Percentiles rank a stretch among this genome's conserved stretches.
Evolutionary conservation across 2,329 filamentous ascomycete species (phyloP).

Genomic region (Pyrenochaeta sp.): DNA sequence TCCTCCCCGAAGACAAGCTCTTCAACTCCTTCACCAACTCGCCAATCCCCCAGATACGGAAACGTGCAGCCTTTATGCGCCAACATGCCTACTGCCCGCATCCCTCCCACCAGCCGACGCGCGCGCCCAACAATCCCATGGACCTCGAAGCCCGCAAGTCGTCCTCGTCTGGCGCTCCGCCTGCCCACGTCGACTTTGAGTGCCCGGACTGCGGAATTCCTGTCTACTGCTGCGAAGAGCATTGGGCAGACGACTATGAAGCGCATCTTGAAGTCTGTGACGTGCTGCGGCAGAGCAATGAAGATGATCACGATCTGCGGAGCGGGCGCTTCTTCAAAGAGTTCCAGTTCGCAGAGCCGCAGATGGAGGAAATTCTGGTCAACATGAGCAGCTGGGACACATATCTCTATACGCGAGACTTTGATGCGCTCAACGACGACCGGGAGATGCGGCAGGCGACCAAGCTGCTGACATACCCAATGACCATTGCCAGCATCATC

Average conservation of each 20-base stretch:
- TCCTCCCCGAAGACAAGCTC: constrained; percentile 78
- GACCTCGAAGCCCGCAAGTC: constrained; percentile 70
- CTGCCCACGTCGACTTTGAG: constrained; percentile 89
- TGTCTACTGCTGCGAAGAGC: constrained; percentile 90
- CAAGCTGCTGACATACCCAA: constrained; percentile 88
- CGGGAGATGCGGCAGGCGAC: constrained; percentile 93
- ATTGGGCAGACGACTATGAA: constrained; percentile 97
- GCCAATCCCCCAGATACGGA: constrained; percentile 85
- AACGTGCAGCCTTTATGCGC: constrained; percentile 87
- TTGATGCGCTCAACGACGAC: constrained; percentile 89
- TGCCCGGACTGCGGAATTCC: constrained; percentile 96
- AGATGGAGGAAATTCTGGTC: constrained; percentile 90
- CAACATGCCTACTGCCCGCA: constrained; percentile 95
- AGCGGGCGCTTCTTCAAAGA: constrained; percentile 93
- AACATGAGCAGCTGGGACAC: constrained; percentile 99
- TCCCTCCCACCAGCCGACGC: constrained; percentile 81
- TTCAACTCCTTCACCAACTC: constrained; percentile 94
- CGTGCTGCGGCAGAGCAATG: constrained; percentile 89
- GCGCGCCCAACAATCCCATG: constrained; percentile 70
- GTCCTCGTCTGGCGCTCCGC: constrained; percentile 65
- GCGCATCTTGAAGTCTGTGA: constrained; percentile 92
- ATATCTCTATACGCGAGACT: constrained; percentile 90
- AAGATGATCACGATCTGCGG: constrained; percentile 94
- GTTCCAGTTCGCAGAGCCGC: constrained; percentile 87
- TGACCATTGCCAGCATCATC: constrained; percentile 88